Evolutionary conservation across 345 rosid species (phyloP), one percentile per base, ranked within the genome.

Genomic region (Eucalyptus leucophloia): DNA sequence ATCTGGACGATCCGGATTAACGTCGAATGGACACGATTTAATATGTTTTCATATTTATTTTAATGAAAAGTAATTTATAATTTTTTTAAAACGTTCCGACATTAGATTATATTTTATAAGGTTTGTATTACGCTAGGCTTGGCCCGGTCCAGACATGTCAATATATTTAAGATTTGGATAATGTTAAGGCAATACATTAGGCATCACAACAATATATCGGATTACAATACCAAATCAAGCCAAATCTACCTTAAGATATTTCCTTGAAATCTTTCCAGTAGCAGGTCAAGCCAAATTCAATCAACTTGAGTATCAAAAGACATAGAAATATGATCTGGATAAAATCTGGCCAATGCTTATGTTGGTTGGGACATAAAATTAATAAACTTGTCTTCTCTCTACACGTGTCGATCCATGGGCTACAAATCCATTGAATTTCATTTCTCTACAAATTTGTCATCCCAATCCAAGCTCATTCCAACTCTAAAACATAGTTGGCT

Each of bases 121-220:
- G 5, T 69, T 69, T 18, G 2, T 18, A 34, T 18, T 69, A 34
- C 21, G 3, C 13, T 18, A 0, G 6, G 24, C 7, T 69, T 9
- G 81, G 44, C 8, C 0, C 23, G 0, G 0, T 69, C 11, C 0
- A 8, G 21, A 56, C 2, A 15, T 67, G 3, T 67, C 77, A 67
- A 67, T 67, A 67, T 65, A n/a, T 16, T 67, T 16, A 67, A 7
- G 19, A 65, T 65, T 65, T 65, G 11, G 77, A 18, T 67, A 16
- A n/a, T 56, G 0, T 67, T 16, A n/a, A n/a, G 34, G 77, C 12
- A n/a, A n/a, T 17, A 4, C 77, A 16, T 60, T 5, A 60, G 65
- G 15, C 65, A 26, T 60, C 32, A 3, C 0, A 19, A 0, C 37
- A 28, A 60, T 12, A 30, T 62, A 30, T 12, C 1, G 0, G 18